phyloP scores from a whole-genome alignment of 495 filamentous ascomycete genomes.

The Wilcoxina mikolae region DNA sequence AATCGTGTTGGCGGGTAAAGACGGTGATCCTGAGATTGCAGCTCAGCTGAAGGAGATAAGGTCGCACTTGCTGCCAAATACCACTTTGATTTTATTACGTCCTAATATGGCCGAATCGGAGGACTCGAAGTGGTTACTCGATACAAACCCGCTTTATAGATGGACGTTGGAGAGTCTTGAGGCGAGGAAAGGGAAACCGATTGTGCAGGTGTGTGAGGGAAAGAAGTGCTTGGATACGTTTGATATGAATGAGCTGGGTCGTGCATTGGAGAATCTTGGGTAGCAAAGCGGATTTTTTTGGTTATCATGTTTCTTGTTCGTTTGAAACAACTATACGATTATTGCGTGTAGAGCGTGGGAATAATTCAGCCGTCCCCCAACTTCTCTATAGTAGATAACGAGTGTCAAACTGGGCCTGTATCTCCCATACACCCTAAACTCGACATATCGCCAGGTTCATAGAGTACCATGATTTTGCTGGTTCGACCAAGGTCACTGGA shows the following conservation, averaged over 20 bases:
- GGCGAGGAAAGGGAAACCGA: conserved; percentile 10
- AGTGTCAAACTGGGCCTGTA: too few species aligned
- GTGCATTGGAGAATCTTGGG: conserved; percentile 25
- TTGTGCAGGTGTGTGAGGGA: conserved; percentile 27
- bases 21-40: conserved; percentile 32
- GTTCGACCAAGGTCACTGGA: too few species aligned
- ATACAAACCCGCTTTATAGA: conserved; percentile 15
- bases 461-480: too few species aligned
- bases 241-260: conserved; percentile 27
- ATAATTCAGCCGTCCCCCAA: too few species aligned
- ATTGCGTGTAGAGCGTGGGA: too few species aligned
- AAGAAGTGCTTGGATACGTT: conserved; percentile 27
- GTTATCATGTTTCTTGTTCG: too few species aligned
- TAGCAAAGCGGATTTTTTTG: too few species aligned
- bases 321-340: too few species aligned
- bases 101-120: conserved; percentile 31
- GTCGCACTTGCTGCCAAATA: conserved; percentile 28
- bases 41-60: conserved; percentile 24
- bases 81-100: conserved; percentile 30
- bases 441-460: too few species aligned
- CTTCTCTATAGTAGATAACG: too few species aligned
- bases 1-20: conserved; percentile 32
- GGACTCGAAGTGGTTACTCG: conserved; percentile 30
- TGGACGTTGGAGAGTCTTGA: conserved; percentile 5
- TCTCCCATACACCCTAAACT: too few species aligned